Evolutionary conservation across 2,329 filamentous ascomycete species (phyloP).

Genomic region (Endoconidiophora laricicola): DNA sequence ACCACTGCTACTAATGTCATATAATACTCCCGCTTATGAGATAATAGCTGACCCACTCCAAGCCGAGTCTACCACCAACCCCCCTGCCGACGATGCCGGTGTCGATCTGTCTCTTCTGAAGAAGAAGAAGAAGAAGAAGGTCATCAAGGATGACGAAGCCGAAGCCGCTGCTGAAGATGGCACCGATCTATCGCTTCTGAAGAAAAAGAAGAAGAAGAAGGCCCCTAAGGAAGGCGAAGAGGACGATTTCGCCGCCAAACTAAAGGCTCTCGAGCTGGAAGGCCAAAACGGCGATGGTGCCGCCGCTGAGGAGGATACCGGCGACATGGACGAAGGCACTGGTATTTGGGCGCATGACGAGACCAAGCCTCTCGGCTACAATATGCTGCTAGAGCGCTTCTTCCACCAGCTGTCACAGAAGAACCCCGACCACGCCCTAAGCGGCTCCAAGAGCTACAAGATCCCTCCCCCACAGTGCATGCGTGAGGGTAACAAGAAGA

Average conservation of each 20-base stretch:
- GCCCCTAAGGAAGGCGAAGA: constrained; percentile 36
- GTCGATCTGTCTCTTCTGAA: constrained; percentile 43
- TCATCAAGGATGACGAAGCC: constrained; percentile 31
- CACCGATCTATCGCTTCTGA: constrained; percentile 47
- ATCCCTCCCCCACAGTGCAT: constrained; percentile 97
- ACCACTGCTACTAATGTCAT: background rate
- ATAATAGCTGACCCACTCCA: constrained; percentile 1
- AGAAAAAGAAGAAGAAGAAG: constrained; percentile 67
- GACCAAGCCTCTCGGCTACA: constrained; percentile 64
- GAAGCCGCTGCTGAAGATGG: constrained; percentile 31
- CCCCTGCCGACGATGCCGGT: constrained; percentile 42
- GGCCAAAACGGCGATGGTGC: constrained; percentile 45
- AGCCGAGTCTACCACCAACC: constrained; percentile 25
- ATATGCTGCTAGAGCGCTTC: constrained; percentile 75
- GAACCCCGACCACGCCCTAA: constrained; percentile 87
- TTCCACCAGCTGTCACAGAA: constrained; percentile 88
- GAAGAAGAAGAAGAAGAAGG: constrained; percentile 63
- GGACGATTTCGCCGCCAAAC: constrained; percentile 43
- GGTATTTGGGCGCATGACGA: constrained; percentile 81
- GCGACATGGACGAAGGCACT: constrained; percentile 74
- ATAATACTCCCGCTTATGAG: no score
- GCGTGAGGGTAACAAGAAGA: constrained; percentile 99
- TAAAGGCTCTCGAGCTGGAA: constrained; percentile 45
- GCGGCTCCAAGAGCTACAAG: constrained; percentile 90
- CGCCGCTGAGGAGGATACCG: constrained; percentile 39